Evolutionary conservation across 2,329 filamentous ascomycete species (phyloP).

Genomic region (Dryadomyces quercivorus): DNA sequence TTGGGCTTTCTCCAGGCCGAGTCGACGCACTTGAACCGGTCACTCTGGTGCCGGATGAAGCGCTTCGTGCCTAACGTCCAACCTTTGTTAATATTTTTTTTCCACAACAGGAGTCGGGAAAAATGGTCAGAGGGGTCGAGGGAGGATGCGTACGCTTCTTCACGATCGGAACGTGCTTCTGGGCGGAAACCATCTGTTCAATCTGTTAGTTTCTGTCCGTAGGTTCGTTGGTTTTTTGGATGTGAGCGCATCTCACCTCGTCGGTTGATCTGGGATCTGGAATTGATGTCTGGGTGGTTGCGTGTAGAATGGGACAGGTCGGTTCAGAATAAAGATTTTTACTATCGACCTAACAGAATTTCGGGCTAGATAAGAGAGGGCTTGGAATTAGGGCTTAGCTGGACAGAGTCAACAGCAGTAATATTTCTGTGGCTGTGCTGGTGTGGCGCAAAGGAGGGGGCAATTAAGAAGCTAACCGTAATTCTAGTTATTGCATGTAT

Average conservation of each 20-base stretch:
- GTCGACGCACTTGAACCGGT: slow-evolving; percentile 88
- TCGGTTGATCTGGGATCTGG: background rate
- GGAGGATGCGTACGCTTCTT: slow-evolving; percentile 80
- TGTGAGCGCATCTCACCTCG: background rate
- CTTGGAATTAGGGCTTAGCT: slow-evolving; percentile 3
- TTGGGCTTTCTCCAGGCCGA: slow-evolving; percentile 96
- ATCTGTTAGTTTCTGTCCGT: background rate
- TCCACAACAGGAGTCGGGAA: background rate
- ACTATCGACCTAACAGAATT: background rate
- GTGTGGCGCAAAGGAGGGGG: no score
- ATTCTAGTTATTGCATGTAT: no score
- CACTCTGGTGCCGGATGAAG: slow-evolving; percentile 96
- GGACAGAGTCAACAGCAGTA: background rate
- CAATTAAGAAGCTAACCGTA: no score
- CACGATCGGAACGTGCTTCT: slow-evolving; percentile 98
- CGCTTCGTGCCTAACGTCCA: slow-evolving; percentile 65
- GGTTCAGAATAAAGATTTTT: background rate
- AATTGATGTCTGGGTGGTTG: background rate
- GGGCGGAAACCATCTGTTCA: slow-evolving; percentile 91
- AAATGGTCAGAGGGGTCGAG: background rate
- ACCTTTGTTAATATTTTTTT: slow-evolving; percentile 1
- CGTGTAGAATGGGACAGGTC: background rate
- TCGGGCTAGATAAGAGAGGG: background rate
- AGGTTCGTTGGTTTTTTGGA: background rate
- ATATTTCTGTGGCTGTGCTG: no score